Evolutionary conservation across 1,284 basidiomycete genomes (phyloP), one percentile per base, ranked within the genome.

Genomic region (Entoloma clypeatum): DNA sequence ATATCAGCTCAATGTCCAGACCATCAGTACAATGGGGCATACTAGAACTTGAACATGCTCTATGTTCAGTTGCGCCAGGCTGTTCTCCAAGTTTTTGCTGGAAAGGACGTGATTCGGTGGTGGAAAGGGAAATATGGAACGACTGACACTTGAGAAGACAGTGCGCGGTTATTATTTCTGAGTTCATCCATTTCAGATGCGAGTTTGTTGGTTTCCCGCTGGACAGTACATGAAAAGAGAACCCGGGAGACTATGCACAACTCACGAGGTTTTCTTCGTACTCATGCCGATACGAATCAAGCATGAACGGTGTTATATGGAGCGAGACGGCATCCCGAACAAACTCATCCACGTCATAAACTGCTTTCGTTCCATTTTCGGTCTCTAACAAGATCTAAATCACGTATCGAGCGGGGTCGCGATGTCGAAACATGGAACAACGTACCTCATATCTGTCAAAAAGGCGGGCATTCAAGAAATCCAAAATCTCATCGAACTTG

Each of bases 251-350:
- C 10, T 11, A 29, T 17, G 17, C 41, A 13, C 19, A 35, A 51
- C 64, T 44, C 58, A 72, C 71, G 55, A 74, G 50, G 40, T 65
- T 55, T 38, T 92, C 90, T 46, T 89, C 80, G 61, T 93, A 94
- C 64, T 96, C 92, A 41, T 83, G 82, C 31, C 84, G 79, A 60
- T 91, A 95, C 16, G 79, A 75, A 60, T 96, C 92, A 36, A 95
- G 69, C 87, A 91, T 91, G 64, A 95, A 92, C 0, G 92, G 86
- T 2, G 89, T 92, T 46, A 97, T 92, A 48, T 77, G 76, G 47
- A 94, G 65, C 14, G 80, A 77, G 45, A 90, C 79, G 4, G 92
- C 86, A 55, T 96, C 92, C 44, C 79, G 74, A 2, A 96, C 85
- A 62, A 95, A 92, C 36, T 82, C 78, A 53, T 92, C 79, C 7